A percentile compares a stretch with the other conserved stretches of the same genome.
Conservation (phyloP, 2,329 filamentous ascomycete species). For the Sphaerulina populicola region DNA sequence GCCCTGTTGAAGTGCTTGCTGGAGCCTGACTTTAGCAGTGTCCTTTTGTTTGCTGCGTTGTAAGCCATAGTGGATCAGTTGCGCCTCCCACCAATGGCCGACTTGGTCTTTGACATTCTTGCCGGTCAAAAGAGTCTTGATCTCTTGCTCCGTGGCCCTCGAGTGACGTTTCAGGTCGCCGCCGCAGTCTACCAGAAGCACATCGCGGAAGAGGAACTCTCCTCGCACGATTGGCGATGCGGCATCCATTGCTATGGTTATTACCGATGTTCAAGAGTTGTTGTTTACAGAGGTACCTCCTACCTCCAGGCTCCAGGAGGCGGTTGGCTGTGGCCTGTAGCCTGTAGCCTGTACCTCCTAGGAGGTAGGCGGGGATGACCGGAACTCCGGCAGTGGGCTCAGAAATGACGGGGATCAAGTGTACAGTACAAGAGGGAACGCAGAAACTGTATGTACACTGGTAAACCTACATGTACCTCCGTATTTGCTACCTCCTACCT, state of each 20-base stretch:
- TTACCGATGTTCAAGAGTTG: not conserved
- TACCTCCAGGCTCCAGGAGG: too few species aligned
- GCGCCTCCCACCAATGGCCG: slow-evolving; percentile 55
- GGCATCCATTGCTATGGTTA: not conserved
- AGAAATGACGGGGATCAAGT: not conserved
- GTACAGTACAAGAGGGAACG: too few species aligned
- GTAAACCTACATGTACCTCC: too few species aligned
- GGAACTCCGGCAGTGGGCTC: not conserved
- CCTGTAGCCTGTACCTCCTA: too few species aligned
- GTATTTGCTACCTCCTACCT: too few species aligned
- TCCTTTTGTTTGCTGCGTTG: slow-evolving; percentile 50
- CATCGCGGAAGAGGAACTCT: slow-evolving; percentile 28
- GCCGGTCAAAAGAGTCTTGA: slow-evolving; percentile 22
- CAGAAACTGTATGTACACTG: not conserved
- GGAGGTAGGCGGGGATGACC: not conserved
- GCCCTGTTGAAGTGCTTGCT: slow-evolving; percentile 47
- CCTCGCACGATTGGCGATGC: slow-evolving; percentile 21
- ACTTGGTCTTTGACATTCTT: slow-evolving; percentile 41
- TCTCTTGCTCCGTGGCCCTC: slow-evolving; percentile 24
- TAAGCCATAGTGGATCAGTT: slow-evolving; percentile 56
- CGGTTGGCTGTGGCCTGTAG: too few species aligned
- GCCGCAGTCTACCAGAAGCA: slow-evolving; percentile 26
- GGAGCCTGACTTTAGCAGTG: slow-evolving; percentile 50
- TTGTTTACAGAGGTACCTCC: not conserved
- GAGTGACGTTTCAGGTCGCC: slow-evolving; percentile 27